Percentiles rank a stretch among this genome's conserved stretches.
These are phyloP conservation scores for Cryptosporidium xiaoi DNA, from an alignment of 169 alveolate genomes.

Conservation along the genomic window DNA sequence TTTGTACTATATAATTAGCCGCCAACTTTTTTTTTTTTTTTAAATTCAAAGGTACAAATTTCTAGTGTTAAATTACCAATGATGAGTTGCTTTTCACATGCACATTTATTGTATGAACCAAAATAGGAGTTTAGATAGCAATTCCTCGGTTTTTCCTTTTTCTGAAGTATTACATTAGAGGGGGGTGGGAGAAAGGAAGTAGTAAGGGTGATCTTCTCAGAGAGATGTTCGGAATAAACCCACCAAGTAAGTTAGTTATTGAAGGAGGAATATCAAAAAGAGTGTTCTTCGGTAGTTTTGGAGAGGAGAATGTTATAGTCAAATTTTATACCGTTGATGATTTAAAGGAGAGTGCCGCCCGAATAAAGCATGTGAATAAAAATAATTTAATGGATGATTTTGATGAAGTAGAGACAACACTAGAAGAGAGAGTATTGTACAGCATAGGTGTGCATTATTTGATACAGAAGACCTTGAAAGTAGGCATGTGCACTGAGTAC, in stretches of 20 bases:
- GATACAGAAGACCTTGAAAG: conserved; percentile 9
- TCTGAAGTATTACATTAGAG: too few species aligned
- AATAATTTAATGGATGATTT: background rate
- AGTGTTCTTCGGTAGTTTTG: conserved; percentile 24
- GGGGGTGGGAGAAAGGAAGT: too few species aligned
- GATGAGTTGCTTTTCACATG: too few species aligned
- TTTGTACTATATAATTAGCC: conserved; percentile 6
- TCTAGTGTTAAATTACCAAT: too few species aligned
- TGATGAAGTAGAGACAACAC: conserved; percentile 24
- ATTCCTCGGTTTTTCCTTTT: too few species aligned
- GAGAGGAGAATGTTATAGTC: conserved; percentile 5
- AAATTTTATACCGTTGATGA: conserved; percentile 32
- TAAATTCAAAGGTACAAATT: too few species aligned
- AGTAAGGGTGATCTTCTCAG: too few species aligned
- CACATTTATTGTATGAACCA: too few species aligned
- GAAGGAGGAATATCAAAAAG: conserved; percentile 32
- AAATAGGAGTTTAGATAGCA: too few species aligned
- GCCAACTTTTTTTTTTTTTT: background rate
- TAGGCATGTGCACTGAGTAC: conserved; percentile 17
- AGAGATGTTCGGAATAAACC: background rate
- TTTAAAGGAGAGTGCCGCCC: conserved; percentile 65
- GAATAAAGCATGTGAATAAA: conserved; percentile 34
- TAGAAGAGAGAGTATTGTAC: conserved; percentile 33
- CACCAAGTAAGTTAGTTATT: conserved; percentile 26
- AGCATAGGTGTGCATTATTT: conserved; percentile 31